Percentiles rank a stretch among this genome's conserved stretches.
phyloP scores from a whole-genome alignment of 306 rosid genomes.

The Neltuma alba region DNA sequence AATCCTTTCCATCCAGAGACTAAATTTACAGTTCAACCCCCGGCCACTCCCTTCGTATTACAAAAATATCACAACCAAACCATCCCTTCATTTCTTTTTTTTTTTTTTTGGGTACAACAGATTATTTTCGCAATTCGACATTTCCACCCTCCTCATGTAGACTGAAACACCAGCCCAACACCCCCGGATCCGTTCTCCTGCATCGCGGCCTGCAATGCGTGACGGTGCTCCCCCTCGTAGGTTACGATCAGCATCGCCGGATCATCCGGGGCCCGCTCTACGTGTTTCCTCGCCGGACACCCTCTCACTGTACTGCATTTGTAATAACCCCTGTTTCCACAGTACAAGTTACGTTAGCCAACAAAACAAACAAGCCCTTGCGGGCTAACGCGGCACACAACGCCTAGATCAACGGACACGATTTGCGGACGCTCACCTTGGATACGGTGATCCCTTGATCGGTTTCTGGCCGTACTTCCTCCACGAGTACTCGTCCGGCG shows the following conservation, averaged over 20 bases:
- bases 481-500: conserved; percentile 93
- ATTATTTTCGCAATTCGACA: background rate
- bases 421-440: conserved; percentile 61
- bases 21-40: conserved; percentile 43
- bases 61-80: background rate
- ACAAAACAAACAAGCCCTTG: background rate
- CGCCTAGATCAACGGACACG: conserved; percentile 2
- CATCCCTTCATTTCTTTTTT: background rate
- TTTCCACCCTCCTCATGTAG: conserved; percentile 39
- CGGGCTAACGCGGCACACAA: conserved; percentile 11
- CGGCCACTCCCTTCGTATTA: background rate
- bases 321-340: conserved; percentile 67
- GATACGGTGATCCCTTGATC: conserved; percentile 89
- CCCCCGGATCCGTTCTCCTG: conserved; percentile 52
- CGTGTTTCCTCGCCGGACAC: conserved; percentile 95
- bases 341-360: background rate
- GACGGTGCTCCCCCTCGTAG: conserved; percentile 90
- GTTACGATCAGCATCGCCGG: conserved; percentile 87
- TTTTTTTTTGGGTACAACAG: background rate
- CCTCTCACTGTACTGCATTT: conserved; percentile 80
- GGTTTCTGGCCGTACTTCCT: conserved; percentile 97
- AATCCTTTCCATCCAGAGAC: background rate
- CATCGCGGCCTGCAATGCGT: conserved; percentile 44
- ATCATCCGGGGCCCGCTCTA: conserved; percentile 80
- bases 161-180: conserved; percentile 56